Evolutionary conservation across 371 early-diverging fungal genomes (phyloP).

Genomic region (Mortierella sp.): DNA sequence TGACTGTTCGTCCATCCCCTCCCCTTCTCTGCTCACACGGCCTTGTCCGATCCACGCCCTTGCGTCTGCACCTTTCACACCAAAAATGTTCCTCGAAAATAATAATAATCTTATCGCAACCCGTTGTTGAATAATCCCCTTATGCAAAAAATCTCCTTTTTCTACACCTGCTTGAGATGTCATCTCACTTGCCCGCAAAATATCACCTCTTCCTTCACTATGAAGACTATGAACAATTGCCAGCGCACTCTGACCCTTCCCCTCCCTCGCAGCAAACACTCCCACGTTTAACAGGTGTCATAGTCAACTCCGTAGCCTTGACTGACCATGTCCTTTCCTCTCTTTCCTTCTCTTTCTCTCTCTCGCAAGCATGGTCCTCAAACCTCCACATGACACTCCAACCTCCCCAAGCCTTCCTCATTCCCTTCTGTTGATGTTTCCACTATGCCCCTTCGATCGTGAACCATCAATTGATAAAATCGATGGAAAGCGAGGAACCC

Average conservation of each 20-base stretch:
- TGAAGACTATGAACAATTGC: background rate
- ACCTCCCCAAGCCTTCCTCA: background rate
- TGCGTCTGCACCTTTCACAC: background rate
- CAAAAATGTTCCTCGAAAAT: too few relatives aligned
- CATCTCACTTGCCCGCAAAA: background rate
- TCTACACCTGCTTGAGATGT: background rate
- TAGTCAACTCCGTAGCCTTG: background rate
- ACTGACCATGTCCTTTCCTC: background rate
- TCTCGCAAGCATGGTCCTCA: too few relatives aligned
- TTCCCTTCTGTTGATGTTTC: background rate
- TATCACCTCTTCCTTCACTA: background rate
- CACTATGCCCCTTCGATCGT: background rate
- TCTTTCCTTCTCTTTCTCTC: background rate
- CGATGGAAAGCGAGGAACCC: background rate
- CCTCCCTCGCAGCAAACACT: background rate
- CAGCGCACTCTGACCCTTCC: background rate
- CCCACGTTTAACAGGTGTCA: constrained; percentile 3
- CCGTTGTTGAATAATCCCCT: constrained; percentile 12
- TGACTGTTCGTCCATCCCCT: background rate
- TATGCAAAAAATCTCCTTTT: background rate
- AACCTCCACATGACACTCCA: background rate
- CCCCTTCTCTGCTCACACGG: background rate
- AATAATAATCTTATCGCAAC: constrained; percentile 12
- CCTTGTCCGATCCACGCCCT: constrained; percentile 11
- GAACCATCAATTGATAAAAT: background rate